A percentile compares a stretch with the other conserved stretches of the same genome.
Evolutionary conservation across 2,329 filamentous ascomycete genomes (phyloP).

Genomic region (Ascochyta viciae-villosae): DNA sequence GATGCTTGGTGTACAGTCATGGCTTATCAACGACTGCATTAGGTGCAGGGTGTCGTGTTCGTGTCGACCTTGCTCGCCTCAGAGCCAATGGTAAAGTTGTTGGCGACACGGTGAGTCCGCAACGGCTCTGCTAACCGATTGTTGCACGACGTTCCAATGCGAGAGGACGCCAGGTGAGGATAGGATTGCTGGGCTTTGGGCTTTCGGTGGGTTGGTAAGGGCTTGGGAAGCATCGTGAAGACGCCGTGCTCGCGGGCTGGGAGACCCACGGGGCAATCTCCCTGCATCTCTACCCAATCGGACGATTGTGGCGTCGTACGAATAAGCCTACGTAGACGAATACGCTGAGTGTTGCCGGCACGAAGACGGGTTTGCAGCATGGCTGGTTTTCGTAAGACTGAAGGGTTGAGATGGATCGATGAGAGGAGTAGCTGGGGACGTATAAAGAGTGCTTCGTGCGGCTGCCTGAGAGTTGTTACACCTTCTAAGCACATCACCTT

Average conservation of each 20-base stretch:
- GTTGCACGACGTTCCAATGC: neutral
- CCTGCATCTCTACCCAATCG: conserved; percentile 6
- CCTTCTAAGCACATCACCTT: conserved; percentile 21
- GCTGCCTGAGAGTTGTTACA: conserved; percentile 21
- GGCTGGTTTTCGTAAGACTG: neutral
- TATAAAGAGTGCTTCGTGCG: conserved; percentile 34
- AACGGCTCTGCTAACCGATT: neutral
- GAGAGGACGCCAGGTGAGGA: neutral
- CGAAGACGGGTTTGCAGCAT: neutral
- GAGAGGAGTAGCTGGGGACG: neutral
- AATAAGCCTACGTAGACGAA: conserved; percentile 3
- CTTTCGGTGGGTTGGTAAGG: neutral
- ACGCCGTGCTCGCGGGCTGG: neutral
- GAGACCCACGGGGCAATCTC: conserved; percentile 1
- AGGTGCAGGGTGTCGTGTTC: neutral
- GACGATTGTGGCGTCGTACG: conserved; percentile 2
- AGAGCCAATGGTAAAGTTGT: neutral
- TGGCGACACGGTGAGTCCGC: neutral
- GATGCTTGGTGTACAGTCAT: neutral
- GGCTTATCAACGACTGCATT: conserved; percentile 31
- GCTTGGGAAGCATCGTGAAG: conserved; percentile 10
- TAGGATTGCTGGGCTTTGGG: neutral
- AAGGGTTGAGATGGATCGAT: neutral
- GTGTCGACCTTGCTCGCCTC: neutral
- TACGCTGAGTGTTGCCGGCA: neutral